Percentiles rank a stretch among this genome's conserved stretches.
These are phyloP conservation scores for Ilyonectria sp. DNA, from an alignment of 2,329 filamentous ascomycete species.

Conservation along the genomic window DNA sequence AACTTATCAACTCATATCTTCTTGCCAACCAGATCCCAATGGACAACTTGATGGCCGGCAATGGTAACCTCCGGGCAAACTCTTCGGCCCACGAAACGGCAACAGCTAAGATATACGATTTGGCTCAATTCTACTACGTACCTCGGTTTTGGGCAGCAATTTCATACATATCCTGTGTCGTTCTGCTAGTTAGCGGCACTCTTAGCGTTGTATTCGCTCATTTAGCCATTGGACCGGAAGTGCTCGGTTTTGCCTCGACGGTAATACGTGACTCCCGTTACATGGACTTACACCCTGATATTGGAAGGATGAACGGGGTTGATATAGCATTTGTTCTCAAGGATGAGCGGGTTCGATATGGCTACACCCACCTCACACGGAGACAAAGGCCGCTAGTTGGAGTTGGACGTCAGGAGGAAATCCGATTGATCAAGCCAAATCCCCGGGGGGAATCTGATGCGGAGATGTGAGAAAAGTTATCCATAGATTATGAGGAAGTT, in stretches of 20 bases:
- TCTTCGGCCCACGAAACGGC: not conserved
- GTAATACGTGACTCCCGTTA: conserved; percentile 23
- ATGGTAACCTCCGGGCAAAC: not conserved
- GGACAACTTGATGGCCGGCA: not conserved
- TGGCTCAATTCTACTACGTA: not conserved
- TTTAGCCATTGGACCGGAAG: conserved; percentile 32
- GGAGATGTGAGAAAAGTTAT: not conserved
- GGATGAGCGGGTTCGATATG: not conserved
- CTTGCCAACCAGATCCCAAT: not conserved
- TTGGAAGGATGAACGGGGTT: not conserved
- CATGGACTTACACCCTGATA: not conserved
- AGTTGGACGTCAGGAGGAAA: not conserved
- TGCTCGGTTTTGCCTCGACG: conserved; percentile 34
- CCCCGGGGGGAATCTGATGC: not conserved
- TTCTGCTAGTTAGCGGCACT: conserved; percentile 1
- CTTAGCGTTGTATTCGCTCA: conserved; percentile 31
- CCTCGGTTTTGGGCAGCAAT: not conserved
- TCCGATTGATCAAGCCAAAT: not conserved
- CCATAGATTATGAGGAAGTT: too few species aligned
- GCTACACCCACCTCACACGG: not conserved
- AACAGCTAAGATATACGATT: not conserved
- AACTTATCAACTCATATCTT: not conserved
- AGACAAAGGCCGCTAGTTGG: not conserved
- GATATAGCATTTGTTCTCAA: not conserved
- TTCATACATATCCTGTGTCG: not conserved